These are phyloP conservation scores for Salvia splendens DNA, from an alignment of 257 asterid species.

Conservation along the genomic window DNA sequence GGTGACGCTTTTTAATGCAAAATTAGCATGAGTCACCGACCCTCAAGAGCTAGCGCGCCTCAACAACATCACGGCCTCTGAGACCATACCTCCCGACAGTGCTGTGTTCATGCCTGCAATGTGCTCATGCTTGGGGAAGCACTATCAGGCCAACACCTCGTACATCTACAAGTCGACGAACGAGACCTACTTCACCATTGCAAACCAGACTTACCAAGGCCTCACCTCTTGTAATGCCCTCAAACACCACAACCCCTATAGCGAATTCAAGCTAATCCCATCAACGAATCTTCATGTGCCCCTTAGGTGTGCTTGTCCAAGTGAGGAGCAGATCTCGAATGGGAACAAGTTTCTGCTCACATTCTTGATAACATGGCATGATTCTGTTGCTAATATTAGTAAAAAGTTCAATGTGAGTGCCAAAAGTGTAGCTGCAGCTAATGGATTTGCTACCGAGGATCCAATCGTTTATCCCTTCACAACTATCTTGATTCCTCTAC, in stretches of 20 bases:
- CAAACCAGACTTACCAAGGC: slow-evolving; percentile 50
- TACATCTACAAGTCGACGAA: slow-evolving; percentile 27
- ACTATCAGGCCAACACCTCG: slow-evolving; percentile 63
- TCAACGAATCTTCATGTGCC: slow-evolving; percentile 52
- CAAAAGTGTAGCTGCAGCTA: slow-evolving; percentile 48
- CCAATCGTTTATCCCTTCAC: slow-evolving; percentile 52
- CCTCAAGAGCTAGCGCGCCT: slow-evolving; percentile 39
- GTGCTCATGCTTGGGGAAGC: slow-evolving; percentile 58
- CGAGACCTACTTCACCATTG: slow-evolving; percentile 49
- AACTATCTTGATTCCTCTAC: slow-evolving; percentile 60
- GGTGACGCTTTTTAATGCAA: too few relatives aligned
- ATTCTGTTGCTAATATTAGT: slow-evolving; percentile 40
- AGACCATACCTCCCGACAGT: slow-evolving; percentile 33
- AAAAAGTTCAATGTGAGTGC: slow-evolving; percentile 40
- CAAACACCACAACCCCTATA: slow-evolving; percentile 40
- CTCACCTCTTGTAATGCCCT: slow-evolving; percentile 63
- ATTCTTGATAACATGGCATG: slow-evolving; percentile 45
- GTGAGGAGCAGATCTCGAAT: slow-evolving; percentile 40
- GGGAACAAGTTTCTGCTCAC: slow-evolving; percentile 56
- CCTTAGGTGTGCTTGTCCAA: slow-evolving; percentile 75
- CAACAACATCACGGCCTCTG: slow-evolving; percentile 48
- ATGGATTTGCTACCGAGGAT: slow-evolving; percentile 43
- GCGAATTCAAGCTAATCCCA: slow-evolving; percentile 15
- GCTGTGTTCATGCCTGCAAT: slow-evolving; percentile 56
- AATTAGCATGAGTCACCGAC: slow-evolving; percentile 21